A percentile compares a stretch with the other conserved stretches of the same genome.
Conservation (phyloP, 495 filamentous ascomycete species). For the Cudoniella acicularis region DNA sequence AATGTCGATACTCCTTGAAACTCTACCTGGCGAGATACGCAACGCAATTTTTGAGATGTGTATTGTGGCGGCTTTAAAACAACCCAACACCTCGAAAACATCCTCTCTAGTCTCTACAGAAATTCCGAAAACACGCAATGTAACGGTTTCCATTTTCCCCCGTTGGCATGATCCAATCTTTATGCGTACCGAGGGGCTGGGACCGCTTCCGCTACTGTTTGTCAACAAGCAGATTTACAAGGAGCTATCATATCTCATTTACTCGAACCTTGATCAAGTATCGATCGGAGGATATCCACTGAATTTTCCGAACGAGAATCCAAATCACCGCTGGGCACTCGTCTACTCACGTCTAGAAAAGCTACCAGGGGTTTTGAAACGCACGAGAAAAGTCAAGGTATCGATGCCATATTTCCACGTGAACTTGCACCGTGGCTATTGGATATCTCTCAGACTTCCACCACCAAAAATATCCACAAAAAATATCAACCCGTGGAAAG, state of each 20-base stretch:
- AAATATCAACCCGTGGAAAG: not conserved
- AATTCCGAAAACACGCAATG: not conserved
- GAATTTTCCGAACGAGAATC: slow-evolving; percentile 12
- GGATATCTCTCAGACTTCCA: not conserved
- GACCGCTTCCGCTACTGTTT: slow-evolving; percentile 11
- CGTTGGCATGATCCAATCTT: slow-evolving; percentile 9
- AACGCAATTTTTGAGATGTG: slow-evolving; percentile 17
- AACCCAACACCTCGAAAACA: not conserved
- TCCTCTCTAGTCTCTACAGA: not conserved
- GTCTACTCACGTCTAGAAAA: slow-evolving; percentile 7
- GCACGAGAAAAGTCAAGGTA: slow-evolving; percentile 6
- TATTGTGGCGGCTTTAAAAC: slow-evolving; percentile 2
- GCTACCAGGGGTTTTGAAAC: slow-evolving; percentile 4
- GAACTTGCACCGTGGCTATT: not conserved
- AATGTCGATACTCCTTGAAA: no score
- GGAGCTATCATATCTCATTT: slow-evolving; percentile 15
- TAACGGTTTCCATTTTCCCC: slow-evolving; percentile 7
- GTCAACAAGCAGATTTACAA: slow-evolving; percentile 12
- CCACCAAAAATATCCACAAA: not conserved
- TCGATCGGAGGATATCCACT: slow-evolving; percentile 12
- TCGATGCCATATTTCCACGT: slow-evolving; percentile 5
- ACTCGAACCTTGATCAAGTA: slow-evolving; percentile 8
- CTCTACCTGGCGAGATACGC: slow-evolving; percentile 17
- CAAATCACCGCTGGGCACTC: slow-evolving; percentile 3
- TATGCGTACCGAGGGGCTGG: slow-evolving; percentile 6